These are phyloP conservation scores for Sonneratia caseolaris DNA, from an alignment of 345 rosid genomes.

Conservation along the genomic window DNA sequence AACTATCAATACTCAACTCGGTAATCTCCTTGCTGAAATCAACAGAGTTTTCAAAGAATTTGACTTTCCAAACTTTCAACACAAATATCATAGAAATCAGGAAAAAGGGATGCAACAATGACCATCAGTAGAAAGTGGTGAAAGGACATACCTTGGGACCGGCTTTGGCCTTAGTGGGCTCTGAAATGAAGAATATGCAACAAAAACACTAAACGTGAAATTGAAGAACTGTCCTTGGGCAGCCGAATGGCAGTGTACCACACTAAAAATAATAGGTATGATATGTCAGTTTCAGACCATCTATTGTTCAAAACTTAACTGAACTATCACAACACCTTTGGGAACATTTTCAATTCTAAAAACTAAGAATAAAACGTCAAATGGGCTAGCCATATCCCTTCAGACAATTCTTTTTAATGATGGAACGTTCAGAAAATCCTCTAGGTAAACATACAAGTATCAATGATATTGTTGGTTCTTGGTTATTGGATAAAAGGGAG, in stretches of 20 bases:
- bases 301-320: background rate
- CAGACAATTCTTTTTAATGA: background rate
- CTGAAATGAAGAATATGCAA: conserved; percentile 98
- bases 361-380: no score
- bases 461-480: background rate
- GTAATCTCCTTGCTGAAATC: no score
- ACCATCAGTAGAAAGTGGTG: no score
- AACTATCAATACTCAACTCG: no score
- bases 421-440: background rate
- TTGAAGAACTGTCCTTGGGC: conserved; percentile 91
- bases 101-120: no score
- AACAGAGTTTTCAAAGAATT: no score
- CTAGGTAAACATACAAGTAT: no score
- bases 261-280: conserved; percentile 37
- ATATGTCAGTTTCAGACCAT: background rate
- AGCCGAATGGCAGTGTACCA: conserved; percentile 90
- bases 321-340: background rate
- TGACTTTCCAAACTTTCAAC: no score
- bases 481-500: background rate
- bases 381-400: background rate
- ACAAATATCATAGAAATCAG: no score
- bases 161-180: no score
- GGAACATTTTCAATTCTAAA: background rate
- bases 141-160: no score
- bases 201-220: conserved; percentile 80